These are phyloP conservation scores for Beauveria rudraprayagi DNA, from an alignment of 2,329 filamentous ascomycete genomes.

Conservation along the genomic window DNA sequence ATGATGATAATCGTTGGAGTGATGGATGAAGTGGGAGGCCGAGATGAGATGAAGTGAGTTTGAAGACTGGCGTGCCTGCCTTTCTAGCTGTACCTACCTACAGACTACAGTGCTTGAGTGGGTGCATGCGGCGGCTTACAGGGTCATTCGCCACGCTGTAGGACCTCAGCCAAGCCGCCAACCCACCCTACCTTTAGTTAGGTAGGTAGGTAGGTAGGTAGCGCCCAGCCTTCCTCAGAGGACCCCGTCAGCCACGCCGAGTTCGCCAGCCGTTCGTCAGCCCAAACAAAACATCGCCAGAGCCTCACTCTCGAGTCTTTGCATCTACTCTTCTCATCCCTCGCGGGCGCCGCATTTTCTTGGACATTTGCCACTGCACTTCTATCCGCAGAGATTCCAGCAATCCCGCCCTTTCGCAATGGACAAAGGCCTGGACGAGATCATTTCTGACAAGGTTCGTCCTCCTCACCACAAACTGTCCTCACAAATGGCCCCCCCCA, in stretches of 20 bases:
- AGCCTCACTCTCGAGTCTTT: background rate
- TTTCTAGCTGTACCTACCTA: too few species aligned
- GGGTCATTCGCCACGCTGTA: too few species aligned
- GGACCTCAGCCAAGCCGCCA: too few species aligned
- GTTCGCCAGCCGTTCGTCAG: slow-evolving; percentile 2
- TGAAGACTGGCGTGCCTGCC: background rate
- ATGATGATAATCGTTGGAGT: background rate
- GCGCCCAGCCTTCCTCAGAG: background rate
- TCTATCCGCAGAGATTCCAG: background rate
- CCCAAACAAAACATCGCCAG: slow-evolving; percentile 9
- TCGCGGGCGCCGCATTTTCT: background rate
- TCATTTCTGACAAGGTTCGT: slow-evolving; percentile 42
- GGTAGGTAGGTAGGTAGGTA: too few species aligned
- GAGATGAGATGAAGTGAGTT: background rate
- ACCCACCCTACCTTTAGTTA: too few species aligned
- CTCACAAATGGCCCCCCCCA: background rate
- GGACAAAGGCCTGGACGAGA: slow-evolving; percentile 50
- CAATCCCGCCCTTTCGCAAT: slow-evolving; percentile 25
- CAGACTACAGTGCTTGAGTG: too few species aligned
- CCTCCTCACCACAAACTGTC: slow-evolving; percentile 8
- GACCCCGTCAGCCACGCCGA: background rate
- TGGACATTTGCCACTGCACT: background rate
- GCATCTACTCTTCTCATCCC: background rate
- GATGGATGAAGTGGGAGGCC: background rate
- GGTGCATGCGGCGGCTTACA: too few species aligned